Base-by-base conservation (phyloP, 139 green algal genomes). In the Pseudopediastrum boryanum region DNA sequence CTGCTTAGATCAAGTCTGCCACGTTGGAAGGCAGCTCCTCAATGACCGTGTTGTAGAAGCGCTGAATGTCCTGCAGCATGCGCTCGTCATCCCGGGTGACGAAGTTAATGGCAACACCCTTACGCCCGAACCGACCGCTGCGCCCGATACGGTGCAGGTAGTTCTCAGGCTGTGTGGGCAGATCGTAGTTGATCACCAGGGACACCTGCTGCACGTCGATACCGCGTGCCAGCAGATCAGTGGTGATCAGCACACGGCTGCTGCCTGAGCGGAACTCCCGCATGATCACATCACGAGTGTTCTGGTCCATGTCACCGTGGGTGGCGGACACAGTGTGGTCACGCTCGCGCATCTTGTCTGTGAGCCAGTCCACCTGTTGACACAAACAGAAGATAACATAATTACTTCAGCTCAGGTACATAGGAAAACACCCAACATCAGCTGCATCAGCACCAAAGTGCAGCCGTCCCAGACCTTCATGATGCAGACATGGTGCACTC, bases 61-160 rank as follows among this genome's bases (percentile, higher is more conserved):
- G 87, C 93, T 99, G 96, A 82, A 99, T 98, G 88, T 99, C 96
- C 85, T 92, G 87, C 76, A 99, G 87, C 86, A 98, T 92, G 78
- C 92, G 89, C 91, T 97, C 92, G 79, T 99, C 96, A 23, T 99
- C 96, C 62, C 56, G 56, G 0, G 89, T 95, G 61, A 99, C 96
- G 81, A 99, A 99, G 94, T 99, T 99, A 93, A 99, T 99, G 79
- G 97, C 96, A 56, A 99, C 97, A 88, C 97, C 97, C 94, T 99
- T 98, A 79, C 95, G 90, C 38, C 95, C 95, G 79, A 98, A 98
- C 81, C 95, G 94, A 10, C 95, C 94, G 42, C 86, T 94, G 67
- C 95, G 90, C 85, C 94, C 95, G 73, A 98, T 98, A 79, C 96
- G 93, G 90, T 99, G 97, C 71, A 99, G 92, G 94, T 99, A 99